phyloP scores from a whole-genome alignment of 371 early-diverging fungal species.

The Apophysomyces trapeziformis region DNA sequence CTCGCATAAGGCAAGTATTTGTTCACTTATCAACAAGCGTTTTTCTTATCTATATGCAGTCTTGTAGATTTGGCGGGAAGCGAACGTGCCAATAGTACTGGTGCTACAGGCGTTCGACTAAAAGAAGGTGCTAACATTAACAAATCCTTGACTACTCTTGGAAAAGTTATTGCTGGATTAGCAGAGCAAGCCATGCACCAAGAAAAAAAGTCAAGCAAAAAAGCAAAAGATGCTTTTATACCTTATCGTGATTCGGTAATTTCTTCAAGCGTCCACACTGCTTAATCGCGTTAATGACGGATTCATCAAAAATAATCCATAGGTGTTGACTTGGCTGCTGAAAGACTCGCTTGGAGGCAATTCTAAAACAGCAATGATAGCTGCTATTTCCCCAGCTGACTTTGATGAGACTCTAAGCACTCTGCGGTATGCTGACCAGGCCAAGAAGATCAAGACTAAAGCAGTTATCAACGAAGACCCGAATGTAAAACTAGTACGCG shows the following conservation, averaged over 20 bases:
- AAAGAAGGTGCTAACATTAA: constrained; percentile 99
- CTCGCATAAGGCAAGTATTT: constrained; percentile 63
- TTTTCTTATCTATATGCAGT: constrained; percentile 38
- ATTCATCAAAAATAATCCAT: background rate
- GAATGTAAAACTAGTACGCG: constrained; percentile 82
- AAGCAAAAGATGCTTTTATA: constrained; percentile 65
- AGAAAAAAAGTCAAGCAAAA: constrained; percentile 53
- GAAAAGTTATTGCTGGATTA: constrained; percentile 96
- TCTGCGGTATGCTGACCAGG: constrained; percentile 93
- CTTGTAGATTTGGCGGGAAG: constrained; percentile 93
- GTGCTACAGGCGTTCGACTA: constrained; percentile 94
- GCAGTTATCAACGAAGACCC: constrained; percentile 94
- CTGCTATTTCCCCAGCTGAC: constrained; percentile 83
- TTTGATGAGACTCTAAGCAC: constrained; percentile 94
- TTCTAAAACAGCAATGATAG: constrained; percentile 94
- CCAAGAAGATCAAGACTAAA: constrained; percentile 90
- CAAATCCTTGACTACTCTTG: constrained; percentile 91
- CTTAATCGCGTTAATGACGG: background rate
- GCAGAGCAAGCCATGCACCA: constrained; percentile 72
- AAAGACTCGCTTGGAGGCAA: constrained; percentile 95
- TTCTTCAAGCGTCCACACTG: background rate
- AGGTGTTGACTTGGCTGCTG: constrained; percentile 91
- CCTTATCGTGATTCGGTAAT: constrained; percentile 90
- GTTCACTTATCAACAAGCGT: background rate
- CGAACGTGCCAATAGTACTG: constrained; percentile 95